These are phyloP conservation scores for Ilyonectria robusta DNA, from an alignment of 2,329 filamentous ascomycete genomes.

Conservation along the genomic window DNA sequence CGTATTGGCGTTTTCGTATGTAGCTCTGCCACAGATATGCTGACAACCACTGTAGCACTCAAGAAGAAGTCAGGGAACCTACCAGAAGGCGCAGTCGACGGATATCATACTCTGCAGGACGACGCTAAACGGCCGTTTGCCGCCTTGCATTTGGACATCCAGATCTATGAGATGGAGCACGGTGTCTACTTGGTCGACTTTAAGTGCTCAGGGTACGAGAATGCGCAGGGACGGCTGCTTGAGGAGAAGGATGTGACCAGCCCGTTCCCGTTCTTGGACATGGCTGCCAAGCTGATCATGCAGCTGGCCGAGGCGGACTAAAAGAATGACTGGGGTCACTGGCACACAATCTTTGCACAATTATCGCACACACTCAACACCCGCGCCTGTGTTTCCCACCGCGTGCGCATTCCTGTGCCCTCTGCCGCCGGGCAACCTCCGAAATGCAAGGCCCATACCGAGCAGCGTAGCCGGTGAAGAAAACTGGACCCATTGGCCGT, in stretches of 20 bases:
- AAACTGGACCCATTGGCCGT: conserved; percentile 16
- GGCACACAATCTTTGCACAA: conserved; percentile 16
- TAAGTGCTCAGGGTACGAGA: conserved; percentile 98
- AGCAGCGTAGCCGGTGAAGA: conserved; percentile 23
- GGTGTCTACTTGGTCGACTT: conserved; percentile 98
- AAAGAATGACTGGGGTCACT: conserved; percentile 28
- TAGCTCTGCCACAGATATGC: not conserved
- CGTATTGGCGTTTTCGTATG: conserved; percentile 56
- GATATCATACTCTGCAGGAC: conserved; percentile 57
- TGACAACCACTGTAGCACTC: conserved; percentile 53
- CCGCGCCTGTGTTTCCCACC: not conserved
- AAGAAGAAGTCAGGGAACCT: conserved; percentile 42
- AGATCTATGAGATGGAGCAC: conserved; percentile 93
- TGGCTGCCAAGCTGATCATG: conserved; percentile 92
- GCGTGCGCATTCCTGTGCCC: conserved; percentile 9
- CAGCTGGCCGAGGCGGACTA: conserved; percentile 88
- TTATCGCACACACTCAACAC: conserved; percentile 13
- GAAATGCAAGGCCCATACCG: conserved; percentile 23
- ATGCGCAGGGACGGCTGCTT: conserved; percentile 77
- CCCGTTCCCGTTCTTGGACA: conserved; percentile 95
- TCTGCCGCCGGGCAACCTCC: conserved; percentile 27
- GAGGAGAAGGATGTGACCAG: conserved; percentile 97
- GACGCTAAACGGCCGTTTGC: conserved; percentile 72
- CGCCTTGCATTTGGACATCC: conserved; percentile 96
- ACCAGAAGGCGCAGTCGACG: conserved; percentile 43